Conservation (phyloP, 805 yeast genomes). For the Ogataea salicorniae region DNA sequence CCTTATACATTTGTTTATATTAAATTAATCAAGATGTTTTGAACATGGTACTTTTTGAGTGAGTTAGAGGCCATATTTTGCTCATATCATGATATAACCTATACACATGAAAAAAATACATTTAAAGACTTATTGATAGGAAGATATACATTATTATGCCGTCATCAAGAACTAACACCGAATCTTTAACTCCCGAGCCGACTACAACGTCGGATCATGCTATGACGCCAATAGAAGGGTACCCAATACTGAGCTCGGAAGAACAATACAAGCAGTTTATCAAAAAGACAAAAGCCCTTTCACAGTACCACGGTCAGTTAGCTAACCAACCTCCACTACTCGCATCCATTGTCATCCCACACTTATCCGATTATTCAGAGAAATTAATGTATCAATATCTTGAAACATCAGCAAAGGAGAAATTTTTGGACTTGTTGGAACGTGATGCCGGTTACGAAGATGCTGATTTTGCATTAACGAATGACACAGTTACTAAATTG, state of each 20-base stretch:
- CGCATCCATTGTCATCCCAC: slow-evolving; percentile 21
- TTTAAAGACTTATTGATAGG: no score
- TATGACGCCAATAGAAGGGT: not conserved
- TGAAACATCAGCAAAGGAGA: slow-evolving; percentile 69
- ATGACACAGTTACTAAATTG: slow-evolving; percentile 13
- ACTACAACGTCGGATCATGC: no score
- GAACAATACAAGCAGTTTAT: slow-evolving; percentile 14
- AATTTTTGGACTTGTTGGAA: slow-evolving; percentile 51
- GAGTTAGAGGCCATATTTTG: no score
- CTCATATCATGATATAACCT: no score
- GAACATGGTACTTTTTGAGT: no score
- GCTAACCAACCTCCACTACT: slow-evolving; percentile 9
- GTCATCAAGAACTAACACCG: no score
- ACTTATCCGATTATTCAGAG: slow-evolving; percentile 40
- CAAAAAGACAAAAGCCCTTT: slow-evolving; percentile 11
- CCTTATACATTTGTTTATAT: no score
- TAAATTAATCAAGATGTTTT: no score
- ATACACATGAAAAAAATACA: no score
- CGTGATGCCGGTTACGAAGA: slow-evolving; percentile 25
- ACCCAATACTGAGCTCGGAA: slow-evolving; percentile 16
- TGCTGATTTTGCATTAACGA: slow-evolving; percentile 18
- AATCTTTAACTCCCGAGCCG: no score
- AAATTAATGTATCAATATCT: slow-evolving; percentile 59
- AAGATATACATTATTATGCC: no score
- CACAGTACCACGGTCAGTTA: slow-evolving; percentile 14